Conservation (phyloP, 768 basidiomycete genomes). For the Plicaturopsis crispa region DNA sequence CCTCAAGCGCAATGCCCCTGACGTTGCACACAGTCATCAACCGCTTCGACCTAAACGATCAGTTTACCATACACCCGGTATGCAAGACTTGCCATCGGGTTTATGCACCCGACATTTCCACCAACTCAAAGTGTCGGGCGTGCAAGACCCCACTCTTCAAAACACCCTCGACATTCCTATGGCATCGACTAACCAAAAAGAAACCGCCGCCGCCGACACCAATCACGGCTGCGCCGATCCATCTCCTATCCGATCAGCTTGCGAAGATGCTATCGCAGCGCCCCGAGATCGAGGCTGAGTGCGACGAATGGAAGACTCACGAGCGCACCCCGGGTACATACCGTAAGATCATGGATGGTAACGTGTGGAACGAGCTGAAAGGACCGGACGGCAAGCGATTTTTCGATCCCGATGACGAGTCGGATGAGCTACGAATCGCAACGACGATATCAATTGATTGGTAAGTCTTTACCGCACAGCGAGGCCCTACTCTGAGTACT, state of each 20-base stretch:
- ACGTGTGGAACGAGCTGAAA: constrained; percentile 10
- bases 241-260: constrained; percentile 7
- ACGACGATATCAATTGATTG: constrained; percentile 12
- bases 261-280: constrained; percentile 7
- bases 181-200: too few relatives aligned
- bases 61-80: too few relatives aligned
- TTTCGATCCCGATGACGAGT: constrained; percentile 9
- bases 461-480: constrained; percentile 4
- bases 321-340: background rate
- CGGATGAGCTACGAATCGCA: constrained; percentile 13
- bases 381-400: constrained; percentile 9
- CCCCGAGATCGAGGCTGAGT: constrained; percentile 6
- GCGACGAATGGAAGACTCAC: constrained; percentile 9
- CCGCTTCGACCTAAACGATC: too few relatives aligned
- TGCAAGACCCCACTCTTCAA: too few relatives aligned
- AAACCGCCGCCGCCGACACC: too few relatives aligned
- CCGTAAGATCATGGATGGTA: constrained; percentile 8
- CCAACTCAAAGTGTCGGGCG: too few relatives aligned
- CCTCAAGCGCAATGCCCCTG: too few relatives aligned
- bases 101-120: too few relatives aligned
- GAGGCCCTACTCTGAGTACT: background rate
- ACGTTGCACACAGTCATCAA: too few relatives aligned
- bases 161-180: too few relatives aligned
- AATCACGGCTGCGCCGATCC: constrained; percentile 12
- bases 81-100: too few relatives aligned